Percentiles rank a stretch among this genome's conserved stretches.
Evolutionary conservation across 371 early-diverging fungal species (phyloP).

Genomic region (Saksenaea vasiformis): DNA sequence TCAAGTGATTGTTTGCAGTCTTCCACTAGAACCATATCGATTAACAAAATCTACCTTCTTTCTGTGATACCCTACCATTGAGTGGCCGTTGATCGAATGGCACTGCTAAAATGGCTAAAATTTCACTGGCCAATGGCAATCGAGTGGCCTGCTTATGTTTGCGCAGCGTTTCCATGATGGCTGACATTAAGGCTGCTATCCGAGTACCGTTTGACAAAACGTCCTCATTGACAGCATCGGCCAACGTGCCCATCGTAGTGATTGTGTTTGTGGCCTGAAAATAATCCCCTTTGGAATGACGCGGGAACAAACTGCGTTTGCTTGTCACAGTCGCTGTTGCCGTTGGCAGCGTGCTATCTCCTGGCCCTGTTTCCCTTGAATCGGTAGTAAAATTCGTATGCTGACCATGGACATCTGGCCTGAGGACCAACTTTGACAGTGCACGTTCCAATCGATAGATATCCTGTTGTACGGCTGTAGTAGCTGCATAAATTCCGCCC

Average conservation of each 20-base stretch:
- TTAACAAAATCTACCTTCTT: not conserved
- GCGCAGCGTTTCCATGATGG: constrained; percentile 28
- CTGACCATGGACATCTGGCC: constrained; percentile 15
- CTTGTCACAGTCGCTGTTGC: not conserved
- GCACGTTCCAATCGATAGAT: constrained; percentile 46
- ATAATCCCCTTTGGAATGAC: constrained; percentile 18
- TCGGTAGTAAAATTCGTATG: constrained; percentile 24
- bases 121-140: constrained; percentile 37
- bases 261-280: constrained; percentile 5
- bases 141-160: constrained; percentile 41
- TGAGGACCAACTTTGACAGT: constrained; percentile 33
- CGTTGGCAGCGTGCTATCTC: not conserved
- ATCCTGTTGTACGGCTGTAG: constrained; percentile 49
- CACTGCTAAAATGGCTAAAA: constrained; percentile 31
- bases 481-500: constrained; percentile 39
- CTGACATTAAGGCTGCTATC: constrained; percentile 13
- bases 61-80: constrained; percentile 18
- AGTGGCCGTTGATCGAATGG: constrained; percentile 36
- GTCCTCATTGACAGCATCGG: constrained; percentile 14
- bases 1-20: constrained; percentile 51
- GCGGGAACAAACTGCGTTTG: constrained; percentile 11
- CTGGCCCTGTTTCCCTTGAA: not conserved
- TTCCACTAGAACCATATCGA: constrained; percentile 19
- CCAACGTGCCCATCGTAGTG: constrained; percentile 4
- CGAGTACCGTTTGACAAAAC: constrained; percentile 5